Conservation (phyloP, 257 asterid genomes). For the Linaria vulgaris region DNA sequence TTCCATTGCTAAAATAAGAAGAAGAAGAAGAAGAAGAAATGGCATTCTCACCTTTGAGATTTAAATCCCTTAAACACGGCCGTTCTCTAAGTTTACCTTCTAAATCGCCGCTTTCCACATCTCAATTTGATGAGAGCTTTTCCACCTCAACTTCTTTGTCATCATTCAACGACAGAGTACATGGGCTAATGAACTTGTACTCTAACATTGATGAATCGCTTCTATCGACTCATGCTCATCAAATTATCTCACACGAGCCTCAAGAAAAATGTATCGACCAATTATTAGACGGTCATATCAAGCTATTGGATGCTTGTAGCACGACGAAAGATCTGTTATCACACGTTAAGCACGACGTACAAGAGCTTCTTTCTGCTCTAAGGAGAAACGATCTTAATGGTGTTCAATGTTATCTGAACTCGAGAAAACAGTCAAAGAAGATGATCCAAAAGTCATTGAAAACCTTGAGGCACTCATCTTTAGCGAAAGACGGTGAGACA, state of each 20-base stretch:
- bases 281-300: constrained; percentile 1
- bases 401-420: constrained; percentile 19
- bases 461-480: constrained; percentile 23
- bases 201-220: constrained; percentile 7
- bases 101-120: constrained; percentile 25
- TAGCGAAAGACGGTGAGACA: constrained; percentile 1
- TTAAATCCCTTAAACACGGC: not conserved
- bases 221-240: constrained; percentile 22
- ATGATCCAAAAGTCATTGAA: constrained; percentile 31
- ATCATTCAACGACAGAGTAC: too few species aligned
- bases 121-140: constrained; percentile 27
- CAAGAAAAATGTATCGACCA: constrained; percentile 10
- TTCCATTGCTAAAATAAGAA: not conserved
- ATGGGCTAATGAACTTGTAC: too few species aligned
- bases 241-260: constrained; percentile 17
- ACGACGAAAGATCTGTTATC: constrained; percentile 25
- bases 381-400: too few species aligned
- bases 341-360: constrained; percentile 10
- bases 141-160: not conserved
- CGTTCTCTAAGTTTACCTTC: constrained; percentile 30
- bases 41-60: constrained; percentile 1
- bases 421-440: constrained; percentile 31
- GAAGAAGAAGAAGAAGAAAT: not conserved
- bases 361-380: too few species aligned
- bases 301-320: constrained; percentile 29